These are phyloP conservation scores for Austroboletus niveus DNA, from an alignment of 1,284 basidiomycete genomes.

Conservation along the genomic window DNA sequence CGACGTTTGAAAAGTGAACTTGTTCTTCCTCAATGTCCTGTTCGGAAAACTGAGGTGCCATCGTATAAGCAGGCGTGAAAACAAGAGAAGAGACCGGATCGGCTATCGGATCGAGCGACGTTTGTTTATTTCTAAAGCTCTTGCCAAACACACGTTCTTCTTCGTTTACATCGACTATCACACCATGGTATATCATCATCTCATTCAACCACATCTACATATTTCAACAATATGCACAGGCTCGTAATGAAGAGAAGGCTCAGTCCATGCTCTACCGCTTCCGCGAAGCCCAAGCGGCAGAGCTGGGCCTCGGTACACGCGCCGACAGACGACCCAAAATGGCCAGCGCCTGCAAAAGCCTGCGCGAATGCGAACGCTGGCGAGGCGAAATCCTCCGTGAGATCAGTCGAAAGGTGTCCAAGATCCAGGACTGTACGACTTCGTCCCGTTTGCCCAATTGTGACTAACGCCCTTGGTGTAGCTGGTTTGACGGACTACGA, in stretches of 20 bases:
- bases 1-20: conserved; percentile 64
- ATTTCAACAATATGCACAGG: conserved; percentile 43
- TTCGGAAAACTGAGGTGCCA: conserved; percentile 30
- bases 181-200: conserved; percentile 15
- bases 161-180: conserved; percentile 4
- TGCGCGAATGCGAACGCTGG: conserved; percentile 95
- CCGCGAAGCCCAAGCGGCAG: conserved; percentile 93
- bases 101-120: conserved; percentile 8
- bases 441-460: no score
- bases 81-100: neutral
- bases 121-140: conserved; percentile 27
- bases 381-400: conserved; percentile 93
- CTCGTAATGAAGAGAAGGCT: conserved; percentile 96
- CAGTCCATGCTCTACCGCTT: conserved; percentile 99
- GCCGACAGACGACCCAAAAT: conserved; percentile 84
- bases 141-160: conserved; percentile 24
- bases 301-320: conserved; percentile 86
- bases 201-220: neutral
- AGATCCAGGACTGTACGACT: conserved; percentile 91
- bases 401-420: conserved; percentile 94
- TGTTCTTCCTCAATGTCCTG: conserved; percentile 53
- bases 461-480: conserved; percentile 30
- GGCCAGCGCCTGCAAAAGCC: conserved; percentile 86
- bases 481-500: conserved; percentile 95
- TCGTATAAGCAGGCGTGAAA: conserved; percentile 1